phyloP scores from a whole-genome alignment of 805 yeast species.

The Candida bentonensis region DNA sequence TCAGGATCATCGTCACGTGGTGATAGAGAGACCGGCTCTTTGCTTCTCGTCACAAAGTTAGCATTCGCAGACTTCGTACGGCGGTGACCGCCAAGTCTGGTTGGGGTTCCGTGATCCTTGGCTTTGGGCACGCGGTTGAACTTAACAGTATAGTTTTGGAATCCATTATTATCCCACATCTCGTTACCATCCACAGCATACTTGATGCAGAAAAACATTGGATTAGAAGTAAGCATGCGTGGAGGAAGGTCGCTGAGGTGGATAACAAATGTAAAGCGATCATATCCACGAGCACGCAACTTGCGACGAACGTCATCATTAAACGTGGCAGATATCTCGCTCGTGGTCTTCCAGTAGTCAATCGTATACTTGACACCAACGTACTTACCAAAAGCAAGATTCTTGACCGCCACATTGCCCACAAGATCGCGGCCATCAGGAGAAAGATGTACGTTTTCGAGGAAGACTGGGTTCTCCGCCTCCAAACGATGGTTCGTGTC shows the following conservation, averaged over 20 bases:
- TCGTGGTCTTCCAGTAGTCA: conserved; percentile 65
- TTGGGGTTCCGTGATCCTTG: conserved; percentile 1
- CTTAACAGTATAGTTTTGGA: conserved; percentile 41
- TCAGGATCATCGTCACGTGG: conserved; percentile 5
- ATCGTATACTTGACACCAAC: conserved; percentile 62
- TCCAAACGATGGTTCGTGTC: conserved; percentile 7
- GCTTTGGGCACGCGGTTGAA: conserved; percentile 20
- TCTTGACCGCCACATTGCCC: conserved; percentile 71
- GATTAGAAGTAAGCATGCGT: conserved; percentile 15
- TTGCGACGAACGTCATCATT: conserved; percentile 32
- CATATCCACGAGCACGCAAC: conserved; percentile 25
- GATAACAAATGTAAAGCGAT: conserved; percentile 56
- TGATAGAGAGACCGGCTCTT: conserved; percentile 3
- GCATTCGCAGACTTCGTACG: conserved; percentile 1
- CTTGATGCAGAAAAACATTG: conserved; percentile 41
- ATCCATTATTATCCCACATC: conserved; percentile 66
- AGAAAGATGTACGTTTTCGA: conserved; percentile 50
- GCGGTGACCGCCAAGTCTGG: conserved; percentile 1
- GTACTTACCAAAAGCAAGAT: conserved; percentile 51
- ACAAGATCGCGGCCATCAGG: conserved; percentile 42
- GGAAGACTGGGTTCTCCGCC: conserved; percentile 31
- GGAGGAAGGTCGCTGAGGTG: conserved; percentile 22
- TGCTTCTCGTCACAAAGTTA: not conserved
- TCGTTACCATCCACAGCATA: conserved; percentile 37
- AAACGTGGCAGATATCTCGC: conserved; percentile 53